A percentile compares a stretch with the other conserved stretches of the same genome.
Conservation (phyloP, 352 stramenopile genomes). For the Globisporangium rhizosaccharum region DNA sequence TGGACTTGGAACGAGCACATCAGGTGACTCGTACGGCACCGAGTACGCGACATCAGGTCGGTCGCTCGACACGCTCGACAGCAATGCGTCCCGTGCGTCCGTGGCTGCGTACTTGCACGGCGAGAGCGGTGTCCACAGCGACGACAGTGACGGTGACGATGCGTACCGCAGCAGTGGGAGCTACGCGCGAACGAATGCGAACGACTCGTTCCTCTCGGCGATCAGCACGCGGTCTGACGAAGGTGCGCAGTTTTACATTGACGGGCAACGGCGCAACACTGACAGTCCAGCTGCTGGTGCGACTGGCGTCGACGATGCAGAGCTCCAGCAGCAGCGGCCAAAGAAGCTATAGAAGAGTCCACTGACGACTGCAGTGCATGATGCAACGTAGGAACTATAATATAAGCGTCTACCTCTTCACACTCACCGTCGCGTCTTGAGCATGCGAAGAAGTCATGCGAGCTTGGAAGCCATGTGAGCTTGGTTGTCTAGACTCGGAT, state of each 20-base stretch:
- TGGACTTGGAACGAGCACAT: conserved; percentile 8
- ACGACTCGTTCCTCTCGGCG: conserved; percentile 48
- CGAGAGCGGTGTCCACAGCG: conserved; percentile 7
- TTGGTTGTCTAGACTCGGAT: too few relatives aligned
- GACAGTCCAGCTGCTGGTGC: conserved; percentile 1
- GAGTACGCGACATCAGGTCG: conserved; percentile 12
- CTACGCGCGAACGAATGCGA: conserved; percentile 20
- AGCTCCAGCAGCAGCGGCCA: conserved; percentile 1
- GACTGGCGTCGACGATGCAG: neutral
- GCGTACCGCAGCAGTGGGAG: conserved; percentile 21
- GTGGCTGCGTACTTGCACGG: conserved; percentile 24
- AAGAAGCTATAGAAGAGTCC: conserved; percentile 10
- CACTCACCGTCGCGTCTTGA: neutral
- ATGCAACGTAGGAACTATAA: neutral
- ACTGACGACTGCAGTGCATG: neutral
- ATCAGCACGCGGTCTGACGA: conserved; percentile 59
- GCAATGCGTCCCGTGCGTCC: conserved; percentile 12
- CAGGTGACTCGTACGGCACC: conserved; percentile 12
- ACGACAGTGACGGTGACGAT: conserved; percentile 25
- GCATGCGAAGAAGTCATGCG: neutral
- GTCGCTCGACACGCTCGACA: conserved; percentile 7
- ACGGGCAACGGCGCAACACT: conserved; percentile 19
- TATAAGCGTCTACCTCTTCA: neutral
- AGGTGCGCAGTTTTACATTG: conserved; percentile 49
- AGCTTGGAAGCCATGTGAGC: too few relatives aligned